Percentiles rank a stretch among this genome's conserved stretches.
Conservation (phyloP, 768 basidiomycete species). For the Calocybe gangraenosa region DNA sequence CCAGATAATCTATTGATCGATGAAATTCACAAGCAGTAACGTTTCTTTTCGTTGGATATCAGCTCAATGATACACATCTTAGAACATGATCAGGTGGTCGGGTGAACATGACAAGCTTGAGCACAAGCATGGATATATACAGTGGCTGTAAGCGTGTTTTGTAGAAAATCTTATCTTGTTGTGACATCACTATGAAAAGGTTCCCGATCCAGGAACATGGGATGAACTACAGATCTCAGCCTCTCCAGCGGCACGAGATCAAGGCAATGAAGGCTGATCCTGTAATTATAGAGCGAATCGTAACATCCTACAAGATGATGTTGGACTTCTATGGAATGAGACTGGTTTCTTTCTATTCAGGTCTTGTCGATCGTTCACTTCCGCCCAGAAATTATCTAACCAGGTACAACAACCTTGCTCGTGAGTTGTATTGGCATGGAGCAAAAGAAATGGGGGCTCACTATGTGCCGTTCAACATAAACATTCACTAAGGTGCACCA, state of each 20-base stretch:
- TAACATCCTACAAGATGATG: constrained; percentile 67
- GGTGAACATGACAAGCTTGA: constrained; percentile 63
- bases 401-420: constrained; percentile 60
- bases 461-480: background rate
- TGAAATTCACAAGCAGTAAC: constrained; percentile 56
- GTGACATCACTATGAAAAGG: constrained; percentile 29
- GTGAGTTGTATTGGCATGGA: constrained; percentile 37
- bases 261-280: constrained; percentile 48
- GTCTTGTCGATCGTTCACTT: constrained; percentile 49
- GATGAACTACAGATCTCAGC: constrained; percentile 64
- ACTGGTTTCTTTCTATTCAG: constrained; percentile 52
- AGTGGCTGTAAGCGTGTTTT: constrained; percentile 61
- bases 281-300: constrained; percentile 42
- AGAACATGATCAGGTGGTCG: constrained; percentile 47
- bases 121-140: constrained; percentile 67
- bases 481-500: constrained; percentile 43
- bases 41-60: constrained; percentile 11
- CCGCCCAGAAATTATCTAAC: constrained; percentile 45
- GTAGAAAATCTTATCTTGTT: background rate
- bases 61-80: background rate
- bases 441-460: background rate
- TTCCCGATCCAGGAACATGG: constrained; percentile 75
- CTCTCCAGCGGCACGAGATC: constrained; percentile 64
- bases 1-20: constrained; percentile 62
- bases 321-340: constrained; percentile 80